These are phyloP conservation scores for Pavlovales sp. DNA, from an alignment of 208 protist species.

Conservation along the genomic window DNA sequence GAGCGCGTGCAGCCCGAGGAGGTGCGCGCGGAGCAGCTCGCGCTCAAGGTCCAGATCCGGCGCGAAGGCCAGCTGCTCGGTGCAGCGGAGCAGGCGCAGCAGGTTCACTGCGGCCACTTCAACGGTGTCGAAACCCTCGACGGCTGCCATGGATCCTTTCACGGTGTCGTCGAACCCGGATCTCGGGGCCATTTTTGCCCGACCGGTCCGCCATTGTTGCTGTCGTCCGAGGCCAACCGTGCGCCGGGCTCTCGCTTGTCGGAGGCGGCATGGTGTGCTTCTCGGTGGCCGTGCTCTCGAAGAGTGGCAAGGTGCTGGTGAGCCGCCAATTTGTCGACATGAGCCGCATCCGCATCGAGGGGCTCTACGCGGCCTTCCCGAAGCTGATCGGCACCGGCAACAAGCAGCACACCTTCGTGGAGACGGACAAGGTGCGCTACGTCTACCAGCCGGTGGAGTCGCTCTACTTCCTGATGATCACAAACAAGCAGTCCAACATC, in stretches of 20 bases:
- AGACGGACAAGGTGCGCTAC: slow-evolving; percentile 86
- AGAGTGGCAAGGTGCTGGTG: slow-evolving; percentile 66
- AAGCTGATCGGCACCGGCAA: slow-evolving; percentile 77
- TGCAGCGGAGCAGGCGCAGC: neutral
- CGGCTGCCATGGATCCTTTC: too few species aligned
- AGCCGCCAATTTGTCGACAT: slow-evolving; percentile 93
- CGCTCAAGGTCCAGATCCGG: neutral
- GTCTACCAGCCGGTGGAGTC: slow-evolving; percentile 95
- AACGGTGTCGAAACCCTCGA: neutral
- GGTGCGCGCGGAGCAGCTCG: neutral
- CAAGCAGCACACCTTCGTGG: slow-evolving; percentile 92
- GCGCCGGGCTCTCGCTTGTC: too few species aligned
- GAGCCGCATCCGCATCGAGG: slow-evolving; percentile 86
- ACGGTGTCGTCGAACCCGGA: too few species aligned
- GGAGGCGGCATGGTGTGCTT: slow-evolving; percentile 20
- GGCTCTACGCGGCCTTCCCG: slow-evolving; percentile 91
- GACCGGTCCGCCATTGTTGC: too few species aligned
- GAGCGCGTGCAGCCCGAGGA: neutral
- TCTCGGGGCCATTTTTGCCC: too few species aligned
- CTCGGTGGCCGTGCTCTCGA: slow-evolving; percentile 21
- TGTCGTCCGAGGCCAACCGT: too few species aligned
- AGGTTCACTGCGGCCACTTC: neutral
- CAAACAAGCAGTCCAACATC: slow-evolving; percentile 91
- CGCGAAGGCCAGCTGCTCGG: neutral
- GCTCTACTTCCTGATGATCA: slow-evolving; percentile 86